Base-by-base conservation (phyloP, 2,329 filamentous ascomycete species). In the Furcasterigmium sp. region DNA sequence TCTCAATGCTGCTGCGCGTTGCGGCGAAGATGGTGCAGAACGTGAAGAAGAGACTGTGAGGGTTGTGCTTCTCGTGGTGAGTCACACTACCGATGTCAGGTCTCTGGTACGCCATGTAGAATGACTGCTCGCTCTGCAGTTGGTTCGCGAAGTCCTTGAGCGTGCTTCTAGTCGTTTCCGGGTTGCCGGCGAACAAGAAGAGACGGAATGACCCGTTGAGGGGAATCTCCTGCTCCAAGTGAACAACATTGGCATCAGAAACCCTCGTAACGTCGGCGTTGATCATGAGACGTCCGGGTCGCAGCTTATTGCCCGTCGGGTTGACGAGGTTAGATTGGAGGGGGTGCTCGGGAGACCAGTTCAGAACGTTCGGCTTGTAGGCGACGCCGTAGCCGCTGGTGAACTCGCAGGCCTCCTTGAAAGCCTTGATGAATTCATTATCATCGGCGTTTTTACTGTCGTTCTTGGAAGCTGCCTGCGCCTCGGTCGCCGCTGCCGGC, bases 321-420 rank as follows among this genome's bases (percentile, higher is more conserved):
- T 87, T 75, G 58, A 93, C 84, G 45, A 89, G 67, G 10, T 75
- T 65, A 15, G 86, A 87, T 56, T 85, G 74, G 13, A 84, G 87
- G 1, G 80, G 73, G 64, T 95, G 90, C 4, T 70, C 69, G 1
- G 78, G 63, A 9, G 84, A 86, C 87, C 89, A 95, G 68, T 95
- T 95, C 64, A 95, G 75, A 23, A 78, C 66, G 64, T 95, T 96
- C 42, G 85, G 75, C 51, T 83, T 77, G 69, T 95, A 95, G 23
- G 82, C 84, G 18, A 95, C 89, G 47, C 91, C 91, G 60, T 95
- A 95, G 45, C 91, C 91, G 51, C 85, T 90, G 10, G 90, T 95
- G 64, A 95, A 95, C 57, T 93, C 89, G 70, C 90, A 95, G 23
- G 82, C 82, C 45, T 87, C 87, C 62, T 95, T 95, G 74, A 95